Evolutionary conservation across 768 basidiomycete genomes (phyloP).

Genomic region (Clavaria fumosa): DNA sequence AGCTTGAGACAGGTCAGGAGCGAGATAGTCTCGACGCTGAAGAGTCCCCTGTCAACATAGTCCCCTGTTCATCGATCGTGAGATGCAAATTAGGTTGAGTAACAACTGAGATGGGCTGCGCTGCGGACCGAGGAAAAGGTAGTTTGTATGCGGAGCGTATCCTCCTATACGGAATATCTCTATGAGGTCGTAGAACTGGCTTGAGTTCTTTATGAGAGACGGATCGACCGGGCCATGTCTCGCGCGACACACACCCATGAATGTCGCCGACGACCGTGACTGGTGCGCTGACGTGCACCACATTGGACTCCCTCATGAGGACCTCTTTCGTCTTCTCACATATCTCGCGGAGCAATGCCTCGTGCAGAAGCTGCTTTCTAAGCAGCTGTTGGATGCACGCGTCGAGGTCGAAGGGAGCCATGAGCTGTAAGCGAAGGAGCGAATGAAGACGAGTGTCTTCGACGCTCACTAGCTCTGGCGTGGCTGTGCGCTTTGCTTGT

Average conservation of each 20-base stretch:
- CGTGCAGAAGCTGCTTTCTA: constrained; percentile 86
- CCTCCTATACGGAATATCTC: constrained; percentile 99
- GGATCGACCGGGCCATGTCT: constrained; percentile 5
- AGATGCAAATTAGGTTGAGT: not conserved
- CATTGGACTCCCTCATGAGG: constrained; percentile 96
- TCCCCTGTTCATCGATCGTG: constrained; percentile 44
- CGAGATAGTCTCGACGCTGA: constrained; percentile 97
- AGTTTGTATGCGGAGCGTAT: constrained; percentile 92
- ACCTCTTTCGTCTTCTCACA: constrained; percentile 99
- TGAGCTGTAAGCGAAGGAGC: no score
- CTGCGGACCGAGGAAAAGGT: constrained; percentile 84
- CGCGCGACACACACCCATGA: constrained; percentile 64
- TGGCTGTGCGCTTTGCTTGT: no score
- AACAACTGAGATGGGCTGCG: not conserved
- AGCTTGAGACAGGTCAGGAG: constrained; percentile 93
- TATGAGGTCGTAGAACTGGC: constrained; percentile 98
- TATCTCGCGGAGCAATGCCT: constrained; percentile 91
- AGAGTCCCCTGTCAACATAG: constrained; percentile 95
- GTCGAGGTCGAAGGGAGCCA: constrained; percentile 86
- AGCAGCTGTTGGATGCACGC: constrained; percentile 86
- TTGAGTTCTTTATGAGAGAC: constrained; percentile 31
- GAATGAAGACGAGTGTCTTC: no score
- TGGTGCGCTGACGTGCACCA: constrained; percentile 91
- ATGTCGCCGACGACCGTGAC: constrained; percentile 99
- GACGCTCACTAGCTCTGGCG: no score